A percentile compares a stretch with the other conserved stretches of the same genome.
phyloP scores from a whole-genome alignment of 2,329 filamentous ascomycete genomes.

The Aspergillus niger region DNA sequence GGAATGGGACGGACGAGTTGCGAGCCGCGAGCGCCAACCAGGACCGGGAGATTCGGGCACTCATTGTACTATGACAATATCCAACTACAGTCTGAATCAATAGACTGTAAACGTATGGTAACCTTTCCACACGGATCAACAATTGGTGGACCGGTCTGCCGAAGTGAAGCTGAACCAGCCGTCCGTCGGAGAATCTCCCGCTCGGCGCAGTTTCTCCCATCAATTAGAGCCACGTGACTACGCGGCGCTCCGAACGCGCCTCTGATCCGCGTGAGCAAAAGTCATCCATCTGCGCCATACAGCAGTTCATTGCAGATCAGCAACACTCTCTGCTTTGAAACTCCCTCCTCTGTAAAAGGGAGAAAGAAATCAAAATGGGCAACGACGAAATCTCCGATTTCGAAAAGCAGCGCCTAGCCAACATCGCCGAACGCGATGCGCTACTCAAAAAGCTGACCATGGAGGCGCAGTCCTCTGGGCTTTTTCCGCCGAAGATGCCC shows the following conservation, averaged over 20 bases:
- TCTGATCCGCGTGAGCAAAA: background rate
- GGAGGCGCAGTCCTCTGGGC: slow-evolving; percentile 67
- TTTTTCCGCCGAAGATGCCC: slow-evolving; percentile 58
- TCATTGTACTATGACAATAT: slow-evolving; percentile 23
- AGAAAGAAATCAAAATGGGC: slow-evolving; percentile 10
- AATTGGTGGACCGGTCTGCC: background rate
- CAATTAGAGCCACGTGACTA: slow-evolving; percentile 1
- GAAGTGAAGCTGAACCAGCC: background rate
- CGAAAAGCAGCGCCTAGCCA: slow-evolving; percentile 79
- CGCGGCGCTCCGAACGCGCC: slow-evolving; percentile 5
- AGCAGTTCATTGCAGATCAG: background rate
- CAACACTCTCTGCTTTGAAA: background rate
- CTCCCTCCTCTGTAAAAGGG: background rate
- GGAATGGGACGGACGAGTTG: slow-evolving; percentile 60
- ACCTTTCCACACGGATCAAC: too few species aligned
- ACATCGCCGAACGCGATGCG: slow-evolving; percentile 83
- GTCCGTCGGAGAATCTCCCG: background rate
- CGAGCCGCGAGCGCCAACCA: slow-evolving; percentile 30
- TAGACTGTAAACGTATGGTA: background rate
- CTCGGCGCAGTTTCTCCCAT: background rate
- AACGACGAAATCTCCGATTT: slow-evolving; percentile 73
- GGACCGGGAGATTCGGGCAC: slow-evolving; percentile 33
- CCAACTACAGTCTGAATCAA: background rate
- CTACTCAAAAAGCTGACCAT: slow-evolving; percentile 75
- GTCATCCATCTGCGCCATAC: background rate